Conservation (phyloP, 2,329 filamentous ascomycete genomes). For the Daldinia eschscholtzii region DNA sequence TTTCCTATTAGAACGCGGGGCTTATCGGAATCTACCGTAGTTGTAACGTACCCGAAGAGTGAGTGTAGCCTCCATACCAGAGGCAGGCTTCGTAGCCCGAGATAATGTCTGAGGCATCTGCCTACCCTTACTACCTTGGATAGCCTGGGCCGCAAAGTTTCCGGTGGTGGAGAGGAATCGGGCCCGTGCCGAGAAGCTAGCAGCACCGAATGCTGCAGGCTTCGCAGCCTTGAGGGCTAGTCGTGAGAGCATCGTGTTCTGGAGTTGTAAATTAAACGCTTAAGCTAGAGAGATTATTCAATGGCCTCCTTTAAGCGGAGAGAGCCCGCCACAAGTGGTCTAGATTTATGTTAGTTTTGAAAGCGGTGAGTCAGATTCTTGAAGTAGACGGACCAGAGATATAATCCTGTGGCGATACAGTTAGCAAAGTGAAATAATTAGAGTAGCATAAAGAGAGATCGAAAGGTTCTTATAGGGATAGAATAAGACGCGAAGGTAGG, state of each 20-base stretch:
- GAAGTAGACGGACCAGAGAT: slow-evolving; percentile 72
- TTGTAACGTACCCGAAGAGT: slow-evolving; percentile 81
- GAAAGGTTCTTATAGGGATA: not conserved
- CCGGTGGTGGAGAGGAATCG: slow-evolving; percentile 57
- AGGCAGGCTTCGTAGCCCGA: slow-evolving; percentile 73
- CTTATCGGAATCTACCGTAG: slow-evolving; percentile 9
- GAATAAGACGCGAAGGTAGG: slow-evolving; percentile 12
- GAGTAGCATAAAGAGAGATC: slow-evolving; percentile 9
- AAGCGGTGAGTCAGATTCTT: slow-evolving; percentile 59
- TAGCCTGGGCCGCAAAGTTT: slow-evolving; percentile 61
- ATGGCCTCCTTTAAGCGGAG: slow-evolving; percentile 58
- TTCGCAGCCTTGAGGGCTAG: slow-evolving; percentile 66
- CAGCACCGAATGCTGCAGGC: slow-evolving; percentile 62
- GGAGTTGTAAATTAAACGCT: slow-evolving; percentile 30
- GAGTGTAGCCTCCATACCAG: slow-evolving; percentile 86
- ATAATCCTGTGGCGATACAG: slow-evolving; percentile 71
- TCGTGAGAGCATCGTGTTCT: slow-evolving; percentile 70
- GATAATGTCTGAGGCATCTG: slow-evolving; percentile 71
- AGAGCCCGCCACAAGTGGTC: slow-evolving; percentile 68
- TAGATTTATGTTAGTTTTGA: slow-evolving; percentile 55
- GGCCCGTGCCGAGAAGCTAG: slow-evolving; percentile 55
- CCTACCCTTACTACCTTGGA: slow-evolving; percentile 77
- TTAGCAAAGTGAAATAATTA: slow-evolving; percentile 57
- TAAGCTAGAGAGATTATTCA: slow-evolving; percentile 50
- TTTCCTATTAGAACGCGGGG: slow-evolving; percentile 48